Conservation (phyloP, 371 early-diverging fungal genomes). For the Choanephora cucurbitarum region DNA sequence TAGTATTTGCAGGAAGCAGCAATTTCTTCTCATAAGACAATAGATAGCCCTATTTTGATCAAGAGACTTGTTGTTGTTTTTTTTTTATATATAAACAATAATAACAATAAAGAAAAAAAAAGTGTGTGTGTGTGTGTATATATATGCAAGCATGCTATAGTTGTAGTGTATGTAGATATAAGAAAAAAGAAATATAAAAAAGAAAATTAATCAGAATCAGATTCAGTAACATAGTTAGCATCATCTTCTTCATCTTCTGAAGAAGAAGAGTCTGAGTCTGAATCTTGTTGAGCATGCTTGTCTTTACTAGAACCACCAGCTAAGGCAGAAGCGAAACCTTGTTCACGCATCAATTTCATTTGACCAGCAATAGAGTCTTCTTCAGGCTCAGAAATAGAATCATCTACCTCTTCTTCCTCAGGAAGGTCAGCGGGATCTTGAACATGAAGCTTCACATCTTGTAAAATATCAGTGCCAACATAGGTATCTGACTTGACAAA, state of each 20-base stretch:
- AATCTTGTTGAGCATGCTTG: constrained; percentile 30
- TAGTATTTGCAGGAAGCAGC: too few species aligned
- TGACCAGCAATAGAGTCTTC: constrained; percentile 94
- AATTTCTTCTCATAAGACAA: too few species aligned
- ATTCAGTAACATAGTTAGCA: constrained; percentile 32
- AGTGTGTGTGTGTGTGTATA: too few species aligned
- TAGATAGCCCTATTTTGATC: too few species aligned
- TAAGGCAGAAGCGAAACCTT: constrained; percentile 64
- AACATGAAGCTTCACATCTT: constrained; percentile 75
- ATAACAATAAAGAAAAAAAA: too few species aligned
- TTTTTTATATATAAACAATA: too few species aligned
- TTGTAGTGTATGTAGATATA: too few species aligned
- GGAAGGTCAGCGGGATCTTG: constrained; percentile 73
- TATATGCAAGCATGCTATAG: too few species aligned
- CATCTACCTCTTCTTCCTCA: constrained; percentile 76
- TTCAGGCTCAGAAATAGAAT: constrained; percentile 95
- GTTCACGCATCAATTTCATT: constrained; percentile 82
- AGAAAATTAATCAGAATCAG: constrained; percentile 17
- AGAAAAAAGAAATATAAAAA: background rate
- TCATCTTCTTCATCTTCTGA: constrained; percentile 23
- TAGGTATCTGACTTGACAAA: constrained; percentile 89
- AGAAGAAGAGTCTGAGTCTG: constrained; percentile 30
- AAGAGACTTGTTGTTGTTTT: too few species aligned
- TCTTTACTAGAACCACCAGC: constrained; percentile 54
- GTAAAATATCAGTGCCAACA: constrained; percentile 76